phyloP scores from a whole-genome alignment of 768 basidiomycete genomes.

The Podaxis rugospora region DNA sequence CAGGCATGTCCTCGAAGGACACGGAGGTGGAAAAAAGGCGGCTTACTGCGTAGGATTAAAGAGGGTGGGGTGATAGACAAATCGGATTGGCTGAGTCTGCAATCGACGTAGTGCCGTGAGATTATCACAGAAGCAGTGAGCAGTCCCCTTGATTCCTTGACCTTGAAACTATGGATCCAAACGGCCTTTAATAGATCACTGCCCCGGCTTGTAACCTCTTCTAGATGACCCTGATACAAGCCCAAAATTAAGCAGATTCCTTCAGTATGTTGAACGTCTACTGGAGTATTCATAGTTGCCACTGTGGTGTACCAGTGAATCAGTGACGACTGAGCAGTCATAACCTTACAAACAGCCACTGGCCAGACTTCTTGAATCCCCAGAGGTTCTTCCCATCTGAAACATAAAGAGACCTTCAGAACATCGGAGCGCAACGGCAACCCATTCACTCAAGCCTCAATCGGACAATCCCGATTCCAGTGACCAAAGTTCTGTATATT shows the following conservation, averaged over 20 bases:
- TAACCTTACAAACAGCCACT: too few species aligned
- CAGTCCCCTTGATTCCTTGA: neutral
- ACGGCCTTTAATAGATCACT: neutral
- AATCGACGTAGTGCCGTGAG: neutral
- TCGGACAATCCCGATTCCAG: too few species aligned
- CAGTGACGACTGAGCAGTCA: too few species aligned
- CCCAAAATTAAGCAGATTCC: neutral
- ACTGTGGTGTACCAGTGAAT: too few species aligned
- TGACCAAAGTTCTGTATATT: too few species aligned
- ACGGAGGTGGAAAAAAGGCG: neutral
- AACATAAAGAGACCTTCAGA: neutral
- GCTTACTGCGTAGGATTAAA: neutral
- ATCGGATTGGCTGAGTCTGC: neutral
- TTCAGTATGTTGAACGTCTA: neutral
- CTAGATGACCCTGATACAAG: neutral
- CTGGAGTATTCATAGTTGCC: neutral
- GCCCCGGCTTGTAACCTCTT: neutral
- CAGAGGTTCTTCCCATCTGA: neutral
- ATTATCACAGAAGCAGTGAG: neutral
- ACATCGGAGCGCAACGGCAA: neutral
- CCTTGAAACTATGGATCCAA: neutral
- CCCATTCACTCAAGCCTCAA: too few species aligned
- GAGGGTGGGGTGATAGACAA: neutral
- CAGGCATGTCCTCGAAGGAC: neutral
- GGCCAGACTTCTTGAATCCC: too few species aligned